Evolutionary conservation across 1,139 yeast species (phyloP).

Genomic region (Suhomyces kunorum): DNA sequence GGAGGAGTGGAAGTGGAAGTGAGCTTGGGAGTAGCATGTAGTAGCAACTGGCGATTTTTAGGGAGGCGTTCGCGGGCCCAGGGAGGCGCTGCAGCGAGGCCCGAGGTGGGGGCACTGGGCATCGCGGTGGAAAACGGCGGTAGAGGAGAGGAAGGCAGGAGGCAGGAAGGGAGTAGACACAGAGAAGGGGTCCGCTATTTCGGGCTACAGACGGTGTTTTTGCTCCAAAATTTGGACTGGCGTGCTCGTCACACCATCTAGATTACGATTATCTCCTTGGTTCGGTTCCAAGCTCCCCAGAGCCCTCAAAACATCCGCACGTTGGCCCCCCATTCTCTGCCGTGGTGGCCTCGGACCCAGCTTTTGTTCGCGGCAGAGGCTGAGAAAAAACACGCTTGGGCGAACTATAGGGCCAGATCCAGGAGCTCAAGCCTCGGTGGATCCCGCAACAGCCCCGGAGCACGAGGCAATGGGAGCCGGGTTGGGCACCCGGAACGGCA

Average conservation of each 20-base stretch:
- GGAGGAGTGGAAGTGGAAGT: background rate
- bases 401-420: background rate
- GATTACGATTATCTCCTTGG: no score
- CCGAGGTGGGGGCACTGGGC: background rate
- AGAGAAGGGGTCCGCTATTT: no score
- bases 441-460: background rate
- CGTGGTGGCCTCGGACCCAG: background rate
- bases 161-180: background rate
- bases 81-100: constrained; percentile 1
- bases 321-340: no score
- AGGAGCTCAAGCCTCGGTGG: background rate
- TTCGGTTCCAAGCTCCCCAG: no score
- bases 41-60: constrained; percentile 6
- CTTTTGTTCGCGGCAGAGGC: no score
- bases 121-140: no score
- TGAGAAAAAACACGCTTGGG: no score
- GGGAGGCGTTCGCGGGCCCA: constrained; percentile 1
- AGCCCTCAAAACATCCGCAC: no score
- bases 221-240: no score
- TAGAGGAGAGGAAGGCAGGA: background rate
- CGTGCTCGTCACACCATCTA: no score
- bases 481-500: background rate
- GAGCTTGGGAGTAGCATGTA: background rate
- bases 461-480: background rate
- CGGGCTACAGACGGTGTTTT: no score